Evolutionary conservation across 441 rosid genomes (phyloP).

Genomic region (Dalechampia spathulata): DNA sequence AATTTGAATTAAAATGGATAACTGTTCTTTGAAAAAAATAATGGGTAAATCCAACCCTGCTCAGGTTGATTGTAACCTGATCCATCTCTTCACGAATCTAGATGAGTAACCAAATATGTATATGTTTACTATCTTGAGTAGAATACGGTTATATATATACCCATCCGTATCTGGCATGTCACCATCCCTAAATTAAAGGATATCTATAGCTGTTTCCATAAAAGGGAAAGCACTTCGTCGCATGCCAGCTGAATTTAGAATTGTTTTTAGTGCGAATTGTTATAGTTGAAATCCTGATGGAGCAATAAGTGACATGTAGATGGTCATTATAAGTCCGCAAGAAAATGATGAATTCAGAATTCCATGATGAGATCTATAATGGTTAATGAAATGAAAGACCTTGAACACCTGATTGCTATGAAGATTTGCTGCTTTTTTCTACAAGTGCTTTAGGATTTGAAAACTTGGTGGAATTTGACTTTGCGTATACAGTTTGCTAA

Average conservation of each 20-base stretch:
- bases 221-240: not conserved
- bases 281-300: constrained; percentile 3
- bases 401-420: not conserved
- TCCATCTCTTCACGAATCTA: no score
- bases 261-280: constrained; percentile 3
- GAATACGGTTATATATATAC: no score
- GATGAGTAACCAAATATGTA: no score
- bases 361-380: not conserved
- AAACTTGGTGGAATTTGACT: constrained; percentile 7
- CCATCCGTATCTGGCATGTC: no score
- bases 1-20: no score
- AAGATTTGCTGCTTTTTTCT: not conserved
- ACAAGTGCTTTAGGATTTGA: not conserved
- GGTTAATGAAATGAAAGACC: not conserved
- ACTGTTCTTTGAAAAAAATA: no score
- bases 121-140: no score
- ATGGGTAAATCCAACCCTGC: no score
- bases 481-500: not conserved
- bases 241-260: constrained; percentile 1
- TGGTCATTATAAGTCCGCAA: not conserved
- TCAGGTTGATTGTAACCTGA: no score
- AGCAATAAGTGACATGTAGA: constrained; percentile 3
- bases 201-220: not conserved
- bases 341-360: not conserved
- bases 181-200: not conserved